Base-by-base conservation (phyloP, 139 green algal genomes). In the Prasinococcaceae sp. region DNA sequence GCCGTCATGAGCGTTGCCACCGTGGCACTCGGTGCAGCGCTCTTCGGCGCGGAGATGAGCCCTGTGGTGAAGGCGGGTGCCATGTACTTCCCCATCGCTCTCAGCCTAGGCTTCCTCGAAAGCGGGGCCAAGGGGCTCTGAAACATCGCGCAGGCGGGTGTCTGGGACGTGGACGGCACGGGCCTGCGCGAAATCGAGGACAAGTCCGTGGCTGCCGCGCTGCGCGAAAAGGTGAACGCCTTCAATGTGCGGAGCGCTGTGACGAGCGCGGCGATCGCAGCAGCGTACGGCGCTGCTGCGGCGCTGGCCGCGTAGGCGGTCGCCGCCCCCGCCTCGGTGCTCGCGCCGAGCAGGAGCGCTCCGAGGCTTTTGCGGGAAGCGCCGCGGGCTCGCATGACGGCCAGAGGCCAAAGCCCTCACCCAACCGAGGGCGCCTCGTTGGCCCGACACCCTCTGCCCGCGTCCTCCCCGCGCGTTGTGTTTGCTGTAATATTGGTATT, bases 71-170 rank as follows among this genome's bases (percentile, higher is more conserved):
- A 33, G 42, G 33, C 51, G 1, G 27, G 25, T 12, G 41, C 22
- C 20, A 16, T 68, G n/a, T 17, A 19, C 5, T 10, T 55, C 16
- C 53, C 53, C 19, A 27, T 68, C 35, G 53, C 36, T 6, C 43
- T 68, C 2, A 37, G 25, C 20, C 19, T 57, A n/a, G 60, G 60
- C 8, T 68, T 68, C 53, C 19, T 53, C n/a, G 43, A 26, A 20
- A 58, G 44, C 26, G 50, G 16, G 17, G 14, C 19, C 17, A 47
- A 20, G 22, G 60, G 60, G 8, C 29, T 68, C n/a, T 68, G 60
- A 68, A 68, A 68, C 41, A 68, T 68, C 26, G 60, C 48, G 39
- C 60, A 68, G 24, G 60, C 52, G 23, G 60, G 60, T n/a, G 41
- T 56, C 30, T 68, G 60, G 60, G 60, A 68, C 50, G 60, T 68